Percentiles rank a stretch among this genome's conserved stretches.
phyloP scores from a whole-genome alignment of 225 moss, liverwort and hornwort genomes.

The Marchantia polymorpha region DNA sequence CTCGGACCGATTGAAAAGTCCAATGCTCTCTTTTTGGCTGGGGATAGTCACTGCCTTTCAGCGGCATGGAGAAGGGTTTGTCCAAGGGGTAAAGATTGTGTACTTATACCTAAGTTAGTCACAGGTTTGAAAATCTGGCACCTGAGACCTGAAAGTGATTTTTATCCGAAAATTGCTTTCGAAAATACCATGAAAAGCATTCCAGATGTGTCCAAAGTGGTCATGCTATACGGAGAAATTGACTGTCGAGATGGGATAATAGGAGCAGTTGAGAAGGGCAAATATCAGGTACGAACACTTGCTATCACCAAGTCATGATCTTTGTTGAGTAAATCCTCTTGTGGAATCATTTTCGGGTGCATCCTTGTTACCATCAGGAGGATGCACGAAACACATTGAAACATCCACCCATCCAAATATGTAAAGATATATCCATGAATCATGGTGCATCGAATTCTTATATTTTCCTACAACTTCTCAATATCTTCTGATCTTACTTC shows the following conservation, averaged over 20 bases:
- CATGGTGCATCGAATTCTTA: no score
- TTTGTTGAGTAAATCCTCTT: no score
- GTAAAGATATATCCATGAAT: no score
- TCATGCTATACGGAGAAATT: slow-evolving; percentile 44
- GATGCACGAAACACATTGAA: no score
- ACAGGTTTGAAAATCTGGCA: slow-evolving; percentile 51
- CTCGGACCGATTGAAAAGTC: slow-evolving; percentile 25
- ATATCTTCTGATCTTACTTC: not conserved
- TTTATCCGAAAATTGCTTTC: slow-evolving; percentile 43
- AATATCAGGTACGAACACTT: slow-evolving; percentile 23
- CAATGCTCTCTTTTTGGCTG: slow-evolving; percentile 34
- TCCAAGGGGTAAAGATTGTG: slow-evolving; percentile 22
- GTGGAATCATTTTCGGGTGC: no score
- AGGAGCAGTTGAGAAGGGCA: slow-evolving; percentile 31
- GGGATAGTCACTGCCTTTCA: slow-evolving; percentile 50
- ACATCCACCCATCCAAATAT: no score
- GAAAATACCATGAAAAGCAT: slow-evolving; percentile 34
- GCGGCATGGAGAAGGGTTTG: slow-evolving; percentile 46
- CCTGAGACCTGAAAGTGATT: slow-evolving; percentile 40
- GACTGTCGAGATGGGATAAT: slow-evolving; percentile 44
- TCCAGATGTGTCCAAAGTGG: slow-evolving; percentile 35
- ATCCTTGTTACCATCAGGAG: no score
- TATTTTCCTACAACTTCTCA: no score
- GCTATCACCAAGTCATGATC: not conserved
- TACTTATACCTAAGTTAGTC: slow-evolving; percentile 36